Percentiles rank a stretch among this genome's conserved stretches.
Conservation (phyloP, 106 monocot genomes). For the Agapanthus africanus region DNA sequence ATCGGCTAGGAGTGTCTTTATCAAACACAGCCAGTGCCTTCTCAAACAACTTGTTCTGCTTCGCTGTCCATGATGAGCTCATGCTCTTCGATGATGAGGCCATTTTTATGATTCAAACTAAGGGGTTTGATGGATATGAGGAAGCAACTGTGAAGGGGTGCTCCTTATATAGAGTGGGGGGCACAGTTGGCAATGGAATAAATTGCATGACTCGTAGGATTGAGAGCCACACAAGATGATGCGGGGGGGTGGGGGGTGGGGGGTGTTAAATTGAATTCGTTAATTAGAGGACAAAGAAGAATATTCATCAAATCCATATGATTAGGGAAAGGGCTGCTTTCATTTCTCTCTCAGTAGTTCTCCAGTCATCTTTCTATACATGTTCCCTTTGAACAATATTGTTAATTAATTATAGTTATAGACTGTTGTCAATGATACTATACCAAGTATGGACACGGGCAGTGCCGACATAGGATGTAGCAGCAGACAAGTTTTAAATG, state of each 20-base stretch:
- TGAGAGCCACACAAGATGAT: background rate
- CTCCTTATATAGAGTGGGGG: constrained; percentile 11
- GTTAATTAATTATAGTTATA: too few species aligned
- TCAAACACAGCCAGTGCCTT: constrained; percentile 33
- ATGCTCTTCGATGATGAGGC: too few species aligned
- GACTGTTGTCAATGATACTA: too few species aligned
- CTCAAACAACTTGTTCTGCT: constrained; percentile 44
- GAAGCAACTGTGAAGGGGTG: background rate
- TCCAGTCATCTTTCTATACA: background rate
- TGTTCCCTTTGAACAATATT: too few species aligned
- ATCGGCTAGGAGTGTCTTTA: constrained; percentile 32
- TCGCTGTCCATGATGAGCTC: constrained; percentile 5
- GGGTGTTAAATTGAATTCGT: too few species aligned
- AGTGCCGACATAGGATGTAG: too few species aligned
- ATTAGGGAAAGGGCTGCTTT: too few species aligned
- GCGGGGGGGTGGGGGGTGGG: too few species aligned
- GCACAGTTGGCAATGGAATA: constrained; percentile 8
- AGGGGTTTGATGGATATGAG: background rate
- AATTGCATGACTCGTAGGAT: constrained; percentile 4
- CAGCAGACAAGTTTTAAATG: too few species aligned
- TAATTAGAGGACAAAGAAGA: too few species aligned
- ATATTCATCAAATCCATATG: background rate
- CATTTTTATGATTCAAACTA: background rate
- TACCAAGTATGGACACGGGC: too few species aligned
- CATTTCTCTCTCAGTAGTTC: background rate